These are phyloP conservation scores for Candida morakotiae DNA, from an alignment of 805 yeast species.

Conservation along the genomic window DNA sequence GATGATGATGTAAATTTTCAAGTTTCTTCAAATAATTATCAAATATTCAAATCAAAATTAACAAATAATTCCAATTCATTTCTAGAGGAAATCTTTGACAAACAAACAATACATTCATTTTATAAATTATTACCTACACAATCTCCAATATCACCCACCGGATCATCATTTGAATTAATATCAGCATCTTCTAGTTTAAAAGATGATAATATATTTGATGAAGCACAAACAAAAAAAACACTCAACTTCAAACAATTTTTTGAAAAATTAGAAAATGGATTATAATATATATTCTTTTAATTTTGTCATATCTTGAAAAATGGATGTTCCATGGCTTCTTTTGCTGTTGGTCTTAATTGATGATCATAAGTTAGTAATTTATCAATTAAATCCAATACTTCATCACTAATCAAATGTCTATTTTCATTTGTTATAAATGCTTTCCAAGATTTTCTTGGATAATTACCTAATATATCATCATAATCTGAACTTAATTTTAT, in stretches of 20 bases:
- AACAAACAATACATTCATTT: constrained; percentile 5
- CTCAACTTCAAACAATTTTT: constrained; percentile 23
- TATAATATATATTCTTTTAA: neutral
- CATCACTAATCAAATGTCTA: constrained; percentile 58
- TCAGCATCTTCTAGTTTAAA: constrained; percentile 1
- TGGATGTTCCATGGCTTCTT: constrained; percentile 77
- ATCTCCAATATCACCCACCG: constrained; percentile 9
- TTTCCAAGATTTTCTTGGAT: constrained; percentile 83
- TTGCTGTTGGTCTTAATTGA: constrained; percentile 82
- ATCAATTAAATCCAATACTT: constrained; percentile 78
- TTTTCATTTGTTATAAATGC: constrained; percentile 70
- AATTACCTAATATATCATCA: constrained; percentile 62
- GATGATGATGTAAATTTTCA: neutral
- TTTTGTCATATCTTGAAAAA: constrained; percentile 23
- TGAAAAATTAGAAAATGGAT: constrained; percentile 21
- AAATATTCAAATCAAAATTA: neutral
- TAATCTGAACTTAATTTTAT: constrained; percentile 70
- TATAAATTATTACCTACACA: constrained; percentile 14
- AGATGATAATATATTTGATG: constrained; percentile 18
- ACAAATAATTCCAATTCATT: constrained; percentile 2
- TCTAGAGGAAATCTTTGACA: constrained; percentile 7
- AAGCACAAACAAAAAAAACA: constrained; percentile 17
- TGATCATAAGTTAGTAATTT: constrained; percentile 81
- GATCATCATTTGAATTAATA: constrained; percentile 13
- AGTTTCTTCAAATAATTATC: neutral